Evolutionary conservation across 495 filamentous ascomycete genomes (phyloP).

Genomic region (Penicillium diatomitis): DNA sequence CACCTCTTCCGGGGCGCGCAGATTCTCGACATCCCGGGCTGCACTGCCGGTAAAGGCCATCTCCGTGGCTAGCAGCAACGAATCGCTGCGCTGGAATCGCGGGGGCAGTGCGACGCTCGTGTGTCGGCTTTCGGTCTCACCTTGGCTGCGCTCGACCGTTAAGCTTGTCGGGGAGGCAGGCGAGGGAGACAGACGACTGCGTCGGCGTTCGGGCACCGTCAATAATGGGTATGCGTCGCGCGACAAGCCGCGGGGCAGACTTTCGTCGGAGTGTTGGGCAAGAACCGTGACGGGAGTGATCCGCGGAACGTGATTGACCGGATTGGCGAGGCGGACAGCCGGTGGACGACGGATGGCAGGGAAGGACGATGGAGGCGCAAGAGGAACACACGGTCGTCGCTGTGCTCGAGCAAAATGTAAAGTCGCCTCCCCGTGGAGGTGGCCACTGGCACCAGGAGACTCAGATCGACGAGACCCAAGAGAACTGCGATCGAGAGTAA

Average conservation of each 20-base stretch:
- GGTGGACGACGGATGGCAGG: slow-evolving; percentile 27
- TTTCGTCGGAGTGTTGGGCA: slow-evolving; percentile 30
- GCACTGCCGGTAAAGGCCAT: slow-evolving; percentile 30
- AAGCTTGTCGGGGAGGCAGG: slow-evolving; percentile 51
- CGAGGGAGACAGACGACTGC: slow-evolving; percentile 43
- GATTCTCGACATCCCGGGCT: slow-evolving; percentile 20
- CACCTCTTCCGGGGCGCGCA: slow-evolving; percentile 25
- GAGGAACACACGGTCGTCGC: slow-evolving; percentile 19
- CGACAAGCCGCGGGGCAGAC: slow-evolving; percentile 25
- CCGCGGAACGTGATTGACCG: slow-evolving; percentile 42
- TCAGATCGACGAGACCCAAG: neutral
- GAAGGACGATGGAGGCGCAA: slow-evolving; percentile 20
- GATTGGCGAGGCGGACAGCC: slow-evolving; percentile 37
- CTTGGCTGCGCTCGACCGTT: slow-evolving; percentile 54
- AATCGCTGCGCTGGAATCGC: slow-evolving; percentile 37
- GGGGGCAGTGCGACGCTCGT: slow-evolving; percentile 60
- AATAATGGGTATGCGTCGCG: slow-evolving; percentile 60
- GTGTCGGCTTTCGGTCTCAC: slow-evolving; percentile 46
- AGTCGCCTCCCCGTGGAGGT: slow-evolving; percentile 19
- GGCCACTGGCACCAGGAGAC: neutral
- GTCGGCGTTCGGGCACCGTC: slow-evolving; percentile 57
- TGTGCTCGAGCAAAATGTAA: slow-evolving; percentile 19
- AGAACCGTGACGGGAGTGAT: slow-evolving; percentile 31
- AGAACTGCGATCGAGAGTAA: neutral
- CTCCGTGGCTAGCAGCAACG: slow-evolving; percentile 31